Base-by-base conservation (phyloP, 1,284 basidiomycete genomes). In the Leccinum griseonigrum region DNA sequence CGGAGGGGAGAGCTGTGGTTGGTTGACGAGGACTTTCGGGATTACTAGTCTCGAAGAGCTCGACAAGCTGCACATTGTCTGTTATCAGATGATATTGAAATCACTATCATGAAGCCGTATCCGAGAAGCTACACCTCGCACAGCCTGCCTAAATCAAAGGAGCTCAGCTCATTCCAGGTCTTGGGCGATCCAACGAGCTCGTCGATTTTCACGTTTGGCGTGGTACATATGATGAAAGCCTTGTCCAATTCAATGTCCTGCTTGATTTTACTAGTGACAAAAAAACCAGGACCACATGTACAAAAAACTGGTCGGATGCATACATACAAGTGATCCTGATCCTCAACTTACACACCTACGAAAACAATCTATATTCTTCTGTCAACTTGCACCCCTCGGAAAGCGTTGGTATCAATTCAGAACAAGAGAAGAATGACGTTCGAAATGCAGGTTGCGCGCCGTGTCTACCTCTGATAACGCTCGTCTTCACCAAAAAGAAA, bases 61-160 rank as follows among this genome's bases (percentile, higher is more conserved):
- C 9, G 4, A 43, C 40, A 43, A 46, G 2, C 11, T 46, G 43
- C 11, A 22, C 7, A 52, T 6, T 46, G 16, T 28, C 26, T 7
- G 1, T 50, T 71, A 54, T 66, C 65, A 2, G 74, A 73, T 51
- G 74, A 73, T 51, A 61, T 65, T 4, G 70, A 73, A 9, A 2
- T 71, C 2, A 71, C 74, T 8, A 68, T 72, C n/a, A 46, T 46
- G 43, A 18, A 16, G 16, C 38, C 8, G 38, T 14, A 38, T 38
- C 38, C 13, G 8, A 46, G 46, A 22, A 48, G 22, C 7, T 14
- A 48, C 46, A 7, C 48, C 48, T 50, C 48, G 18, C 46, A 26
- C 18, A 50, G 13, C 48, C 11, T 26, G 13, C 22, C 48, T 26
- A 50, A 50, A 11, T 40, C n/a, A 43, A 18, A 18, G 40, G 18